Base-by-base conservation (phyloP, 1,284 basidiomycete genomes). In the Rhodotorula sp. region DNA sequence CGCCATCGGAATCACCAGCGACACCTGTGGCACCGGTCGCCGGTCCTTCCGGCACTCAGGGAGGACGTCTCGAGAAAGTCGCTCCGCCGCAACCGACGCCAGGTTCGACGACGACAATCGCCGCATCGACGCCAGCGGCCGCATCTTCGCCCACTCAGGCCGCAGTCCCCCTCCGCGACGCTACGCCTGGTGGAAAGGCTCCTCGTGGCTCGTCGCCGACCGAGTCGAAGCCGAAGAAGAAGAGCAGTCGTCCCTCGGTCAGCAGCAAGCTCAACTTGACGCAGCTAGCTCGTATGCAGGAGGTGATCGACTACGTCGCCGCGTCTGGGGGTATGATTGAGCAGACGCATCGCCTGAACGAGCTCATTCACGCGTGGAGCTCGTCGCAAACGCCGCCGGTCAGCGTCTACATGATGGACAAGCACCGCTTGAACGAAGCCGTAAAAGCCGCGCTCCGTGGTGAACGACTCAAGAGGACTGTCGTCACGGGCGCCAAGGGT, bases 321-420 rank as follows among this genome's bases (percentile, higher is more conserved):
- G n/a, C 65, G 10, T 21, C 29, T 1, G 70, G 64, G 46, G 73
- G 73, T 21, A 43, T 69, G 46, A 8, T 61, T 46, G 64, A 64
- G 29, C 15, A 18, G 3, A 4, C 43, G 6, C 43, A 56, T 26
- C 16, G 29, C 12, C 26, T 54, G 20, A 64, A 57, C 60, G 60
- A 5, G 87, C 87, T 14, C 89, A 90, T 77, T 82, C 87, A 1
- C 87, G 88, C 0, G 91, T 90, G 76, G 86, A 86, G 56, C n/a
- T 47, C 39, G 46, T n/a, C 29, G 26, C 54, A 57, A 43, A 54
- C 26, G 7, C 51, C 52, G 52, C 54, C 43, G 43, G 20, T 21
- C 52, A 20, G 31, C 81, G 83, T n/a, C 88, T 16, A 86, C 87
- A 43, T 85, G 85, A 85, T 89, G 31, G 91, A 93, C 80, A 89